These are phyloP conservation scores for Sinapis alba DNA, from an alignment of 441 rosid genomes.

Conservation along the genomic window DNA sequence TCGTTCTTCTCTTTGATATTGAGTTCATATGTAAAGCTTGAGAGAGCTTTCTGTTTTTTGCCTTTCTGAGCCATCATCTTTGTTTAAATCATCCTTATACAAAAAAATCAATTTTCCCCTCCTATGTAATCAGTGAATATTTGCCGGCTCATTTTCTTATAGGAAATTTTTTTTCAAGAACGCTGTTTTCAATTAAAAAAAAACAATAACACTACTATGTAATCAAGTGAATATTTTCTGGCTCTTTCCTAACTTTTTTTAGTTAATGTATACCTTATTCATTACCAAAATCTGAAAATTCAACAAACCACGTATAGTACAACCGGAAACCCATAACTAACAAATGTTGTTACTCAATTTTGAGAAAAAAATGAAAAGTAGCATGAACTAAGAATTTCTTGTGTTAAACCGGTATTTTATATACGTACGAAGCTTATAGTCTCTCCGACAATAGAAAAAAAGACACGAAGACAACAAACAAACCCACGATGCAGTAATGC, in stretches of 20 bases:
- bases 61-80: neutral
- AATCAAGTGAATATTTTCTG: neutral
- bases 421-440: neutral
- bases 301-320: neutral
- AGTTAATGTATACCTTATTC: neutral
- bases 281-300: neutral
- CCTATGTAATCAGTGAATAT: neutral
- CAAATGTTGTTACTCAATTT: neutral
- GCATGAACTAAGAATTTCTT: neutral
- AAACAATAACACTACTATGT: neutral
- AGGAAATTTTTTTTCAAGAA: too few relatives aligned
- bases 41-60: conserved; percentile 15
- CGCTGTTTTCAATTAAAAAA: too few relatives aligned
- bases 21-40: conserved; percentile 78
- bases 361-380: neutral
- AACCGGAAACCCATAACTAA: neutral
- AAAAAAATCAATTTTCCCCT: neutral
- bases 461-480: neutral
- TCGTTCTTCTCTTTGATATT: conserved; percentile 78
- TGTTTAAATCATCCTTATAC: neutral
- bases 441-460: neutral
- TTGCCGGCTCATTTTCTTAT: too few relatives aligned
- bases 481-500: neutral
- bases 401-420: neutral
- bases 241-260: neutral